Percentiles rank a stretch among this genome's conserved stretches.
Conservation (phyloP, 139 green algal species). For the Choricystis sp. region DNA sequence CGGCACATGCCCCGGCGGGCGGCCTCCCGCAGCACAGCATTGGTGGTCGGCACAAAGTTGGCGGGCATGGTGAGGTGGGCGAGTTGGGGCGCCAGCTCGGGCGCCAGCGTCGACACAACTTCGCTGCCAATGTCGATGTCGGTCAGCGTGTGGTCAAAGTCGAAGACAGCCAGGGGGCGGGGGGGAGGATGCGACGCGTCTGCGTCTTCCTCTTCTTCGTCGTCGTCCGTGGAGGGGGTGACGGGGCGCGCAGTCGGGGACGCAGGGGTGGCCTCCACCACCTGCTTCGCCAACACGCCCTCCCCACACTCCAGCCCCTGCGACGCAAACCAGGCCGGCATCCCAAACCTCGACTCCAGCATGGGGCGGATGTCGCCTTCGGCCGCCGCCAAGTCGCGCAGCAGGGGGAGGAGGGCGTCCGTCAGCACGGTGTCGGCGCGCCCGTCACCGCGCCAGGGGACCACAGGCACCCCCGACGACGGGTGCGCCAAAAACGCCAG, state of each 20-base stretch:
- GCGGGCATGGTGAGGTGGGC: slow-evolving; percentile 31
- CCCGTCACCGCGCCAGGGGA: slow-evolving; percentile 58
- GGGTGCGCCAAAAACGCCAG: slow-evolving; percentile 74
- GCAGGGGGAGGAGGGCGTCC: slow-evolving; percentile 64
- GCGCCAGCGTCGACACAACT: slow-evolving; percentile 38
- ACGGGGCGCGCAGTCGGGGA: not conserved
- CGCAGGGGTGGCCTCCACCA: not conserved
- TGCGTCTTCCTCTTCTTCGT: not conserved
- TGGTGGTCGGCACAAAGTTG: slow-evolving; percentile 64
- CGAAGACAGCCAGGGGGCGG: slow-evolving; percentile 32
- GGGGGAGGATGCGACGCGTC: not conserved
- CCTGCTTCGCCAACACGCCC: not conserved
- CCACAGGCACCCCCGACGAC: slow-evolving; percentile 69
- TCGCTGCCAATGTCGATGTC: slow-evolving; percentile 32
- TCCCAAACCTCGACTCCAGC: slow-evolving; percentile 58
- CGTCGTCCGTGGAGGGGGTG: not conserved
- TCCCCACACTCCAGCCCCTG: slow-evolving; percentile 11
- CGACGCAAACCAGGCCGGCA: slow-evolving; percentile 34
- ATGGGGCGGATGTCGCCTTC: slow-evolving; percentile 32
- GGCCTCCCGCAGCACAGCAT: slow-evolving; percentile 54
- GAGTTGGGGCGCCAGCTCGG: slow-evolving; percentile 65
- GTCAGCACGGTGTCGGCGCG: slow-evolving; percentile 60
- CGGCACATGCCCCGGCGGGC: slow-evolving; percentile 46
- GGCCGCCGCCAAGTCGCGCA: slow-evolving; percentile 30
- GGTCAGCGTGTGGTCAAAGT: slow-evolving; percentile 71